A percentile compares a stretch with the other conserved stretches of the same genome.
These are phyloP conservation scores for Tylopilus sp. DNA, from an alignment of 768 basidiomycete species.

Conservation along the genomic window DNA sequence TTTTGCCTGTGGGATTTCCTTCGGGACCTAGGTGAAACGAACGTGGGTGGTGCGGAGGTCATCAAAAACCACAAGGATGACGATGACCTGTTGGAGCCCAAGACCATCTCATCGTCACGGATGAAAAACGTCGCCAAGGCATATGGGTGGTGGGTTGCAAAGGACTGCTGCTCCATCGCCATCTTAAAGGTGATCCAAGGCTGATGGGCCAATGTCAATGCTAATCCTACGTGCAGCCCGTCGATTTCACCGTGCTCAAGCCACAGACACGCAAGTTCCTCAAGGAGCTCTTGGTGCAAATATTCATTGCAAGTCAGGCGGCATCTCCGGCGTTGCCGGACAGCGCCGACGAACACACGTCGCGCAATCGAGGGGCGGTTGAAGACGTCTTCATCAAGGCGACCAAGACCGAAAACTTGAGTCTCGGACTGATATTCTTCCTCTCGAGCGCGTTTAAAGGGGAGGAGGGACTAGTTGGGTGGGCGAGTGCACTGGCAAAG, in stretches of 20 bases:
- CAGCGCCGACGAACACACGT: conserved; percentile 34
- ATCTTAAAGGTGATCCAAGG: conserved; percentile 70
- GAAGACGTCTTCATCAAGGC: conserved; percentile 82
- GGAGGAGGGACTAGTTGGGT: conserved; percentile 50
- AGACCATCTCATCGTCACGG: conserved; percentile 54
- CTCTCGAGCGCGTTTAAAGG: conserved; percentile 44
- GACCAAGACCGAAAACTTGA: conserved; percentile 58
- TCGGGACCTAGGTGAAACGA: conserved; percentile 81
- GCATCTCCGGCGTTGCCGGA: conserved; percentile 57
- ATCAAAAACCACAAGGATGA: conserved; percentile 57
- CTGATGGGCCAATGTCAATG: no score
- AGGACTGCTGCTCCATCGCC: conserved; percentile 68
- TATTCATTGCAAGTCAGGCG: conserved; percentile 75
- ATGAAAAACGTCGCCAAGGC: conserved; percentile 75
- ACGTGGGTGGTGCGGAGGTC: conserved; percentile 75
- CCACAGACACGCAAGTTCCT: conserved; percentile 64
- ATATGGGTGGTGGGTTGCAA: conserved; percentile 92
- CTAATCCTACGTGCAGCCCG: conserved; percentile 49
- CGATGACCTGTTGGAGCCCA: conserved; percentile 42
- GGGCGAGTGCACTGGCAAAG: conserved; percentile 65
- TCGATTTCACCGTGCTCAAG: conserved; percentile 80
- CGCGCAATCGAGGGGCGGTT: conserved; percentile 54
- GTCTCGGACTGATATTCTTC: conserved; percentile 76
- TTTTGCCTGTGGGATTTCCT: conserved; percentile 97
- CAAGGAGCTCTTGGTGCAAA: conserved; percentile 59